These are phyloP conservation scores for Oligophagozyma castellii DNA, from an alignment of 1,139 yeast genomes.

Conservation along the genomic window DNA sequence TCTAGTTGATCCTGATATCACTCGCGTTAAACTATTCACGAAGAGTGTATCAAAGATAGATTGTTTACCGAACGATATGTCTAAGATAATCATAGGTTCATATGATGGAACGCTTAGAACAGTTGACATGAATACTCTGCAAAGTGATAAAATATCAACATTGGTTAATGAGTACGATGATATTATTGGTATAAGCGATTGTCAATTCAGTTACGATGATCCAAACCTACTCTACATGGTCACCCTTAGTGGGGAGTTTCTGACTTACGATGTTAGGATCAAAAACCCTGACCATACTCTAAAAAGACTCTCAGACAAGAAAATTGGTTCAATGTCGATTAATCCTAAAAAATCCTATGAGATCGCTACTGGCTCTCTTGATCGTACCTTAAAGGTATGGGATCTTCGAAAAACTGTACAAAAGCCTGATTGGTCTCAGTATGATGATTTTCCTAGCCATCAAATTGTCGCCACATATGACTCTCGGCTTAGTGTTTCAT, in stretches of 20 bases:
- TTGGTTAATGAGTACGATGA: slow-evolving; percentile 39
- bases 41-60: slow-evolving; percentile 54
- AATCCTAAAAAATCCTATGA: slow-evolving; percentile 52
- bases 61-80: slow-evolving; percentile 36
- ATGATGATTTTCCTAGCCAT: slow-evolving; percentile 28
- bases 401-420: slow-evolving; percentile 50
- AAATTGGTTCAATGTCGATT: slow-evolving; percentile 75
- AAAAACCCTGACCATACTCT: slow-evolving; percentile 20
- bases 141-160: slow-evolving; percentile 43
- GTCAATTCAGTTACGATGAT: slow-evolving; percentile 45
- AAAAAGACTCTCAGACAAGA: slow-evolving; percentile 64
- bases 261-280: slow-evolving; percentile 51
- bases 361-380: slow-evolving; percentile 79
- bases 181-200: slow-evolving; percentile 38
- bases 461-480: slow-evolving; percentile 39
- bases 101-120: slow-evolving; percentile 79
- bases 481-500: slow-evolving; percentile 69
- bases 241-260: slow-evolving; percentile 68
- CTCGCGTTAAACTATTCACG: slow-evolving; percentile 62
- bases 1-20: slow-evolving; percentile 40
- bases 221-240: slow-evolving; percentile 52
- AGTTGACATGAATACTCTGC: slow-evolving; percentile 49
- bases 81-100: slow-evolving; percentile 53
- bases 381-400: slow-evolving; percentile 74
- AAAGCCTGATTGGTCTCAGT: slow-evolving; percentile 34